Conservation (phyloP, 768 basidiomycete species). For the Exsudoporus frostii region DNA sequence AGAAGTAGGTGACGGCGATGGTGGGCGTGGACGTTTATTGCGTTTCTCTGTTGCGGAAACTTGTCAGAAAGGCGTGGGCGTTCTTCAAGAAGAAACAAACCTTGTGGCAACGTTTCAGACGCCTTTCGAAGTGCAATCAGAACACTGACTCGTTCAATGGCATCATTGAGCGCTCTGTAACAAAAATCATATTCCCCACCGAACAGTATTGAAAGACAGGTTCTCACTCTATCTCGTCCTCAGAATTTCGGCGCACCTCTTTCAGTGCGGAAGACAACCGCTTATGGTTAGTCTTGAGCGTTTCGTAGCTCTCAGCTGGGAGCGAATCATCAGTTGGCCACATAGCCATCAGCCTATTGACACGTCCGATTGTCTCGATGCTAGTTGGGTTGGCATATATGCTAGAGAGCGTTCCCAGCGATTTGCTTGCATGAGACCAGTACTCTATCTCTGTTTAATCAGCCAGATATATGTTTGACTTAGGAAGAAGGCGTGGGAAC, state of each 20-base stretch:
- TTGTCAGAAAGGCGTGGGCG: conserved; percentile 1
- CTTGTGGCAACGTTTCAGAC: conserved; percentile 55
- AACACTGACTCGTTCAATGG: conserved; percentile 64
- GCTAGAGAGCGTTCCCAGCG: conserved; percentile 52
- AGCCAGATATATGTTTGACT: conserved; percentile 5
- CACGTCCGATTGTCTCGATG: conserved; percentile 61
- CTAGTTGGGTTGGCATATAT: conserved; percentile 50
- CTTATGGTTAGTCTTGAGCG: conserved; percentile 58
- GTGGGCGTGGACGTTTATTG: conserved; percentile 67
- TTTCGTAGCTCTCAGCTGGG: conserved; percentile 64
- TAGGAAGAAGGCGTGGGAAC: conserved; percentile 26
- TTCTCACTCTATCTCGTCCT: conserved; percentile 63
- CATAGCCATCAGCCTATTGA: conserved; percentile 66
- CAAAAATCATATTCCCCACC: conserved; percentile 6
- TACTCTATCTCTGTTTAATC: conserved; percentile 60
- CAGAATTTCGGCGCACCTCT: conserved; percentile 56
- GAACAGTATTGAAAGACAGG: not conserved
- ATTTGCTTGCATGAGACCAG: conserved; percentile 67
- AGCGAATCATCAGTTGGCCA: conserved; percentile 73
- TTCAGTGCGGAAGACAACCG: conserved; percentile 59
- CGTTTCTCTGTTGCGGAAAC: conserved; percentile 55
- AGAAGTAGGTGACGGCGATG: conserved; percentile 64
- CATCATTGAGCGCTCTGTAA: conserved; percentile 65
- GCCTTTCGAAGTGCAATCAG: conserved; percentile 74
- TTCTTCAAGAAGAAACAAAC: conserved; percentile 32